Evolutionary conservation across 1,139 yeast genomes (phyloP), one percentile per base, ranked within the genome.

Genomic region (Geotrichum klebahnii): DNA sequence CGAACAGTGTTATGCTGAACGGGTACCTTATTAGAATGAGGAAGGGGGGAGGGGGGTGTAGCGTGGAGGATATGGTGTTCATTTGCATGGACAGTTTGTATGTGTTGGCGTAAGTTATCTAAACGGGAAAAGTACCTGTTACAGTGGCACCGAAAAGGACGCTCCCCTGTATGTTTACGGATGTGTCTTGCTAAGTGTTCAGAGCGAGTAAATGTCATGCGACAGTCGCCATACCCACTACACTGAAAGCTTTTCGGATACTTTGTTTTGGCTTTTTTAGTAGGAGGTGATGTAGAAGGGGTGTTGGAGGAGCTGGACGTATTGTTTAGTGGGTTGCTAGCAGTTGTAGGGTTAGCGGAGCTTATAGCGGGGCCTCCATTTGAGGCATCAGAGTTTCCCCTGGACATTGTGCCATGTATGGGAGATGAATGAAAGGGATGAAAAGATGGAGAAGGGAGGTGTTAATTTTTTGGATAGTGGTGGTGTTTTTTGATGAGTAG

Each of bases 151-250:
- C 87, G 81, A 65, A 88, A 90, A 1, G 97, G 97, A 51, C 96
- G 74, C 66, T 90, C 97, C 40, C 97, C 97, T 1, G 97, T 90
- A 65, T 90, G 97, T 63, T 89, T 90, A 48, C 97, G 72, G 50
- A 89, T 84, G 69, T 89, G 97, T 55, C 97, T 75, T 2, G 96
- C 96, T 59, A 90, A 74, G 67, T 90, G 97, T 65, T 90, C 97
- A 16, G 88, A 81, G 53, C 96, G 71, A 2, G 95, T 86, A 66
- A 89, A 90, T 8, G 90, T 79, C 96, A 89, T 90, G 51, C 72
- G 75, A 67, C 97, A 89, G 56, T 85, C 90, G 14, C 90, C 89
- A 64, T 79, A 89, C 3, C 96, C 96, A 1, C 85, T 74, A 67
- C 97, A 89, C 64, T 83, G 90, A 67, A 88, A 89, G 20, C 84